These are phyloP conservation scores for Mycena alexandri DNA, from an alignment of 768 basidiomycete species.

Conservation along the genomic window DNA sequence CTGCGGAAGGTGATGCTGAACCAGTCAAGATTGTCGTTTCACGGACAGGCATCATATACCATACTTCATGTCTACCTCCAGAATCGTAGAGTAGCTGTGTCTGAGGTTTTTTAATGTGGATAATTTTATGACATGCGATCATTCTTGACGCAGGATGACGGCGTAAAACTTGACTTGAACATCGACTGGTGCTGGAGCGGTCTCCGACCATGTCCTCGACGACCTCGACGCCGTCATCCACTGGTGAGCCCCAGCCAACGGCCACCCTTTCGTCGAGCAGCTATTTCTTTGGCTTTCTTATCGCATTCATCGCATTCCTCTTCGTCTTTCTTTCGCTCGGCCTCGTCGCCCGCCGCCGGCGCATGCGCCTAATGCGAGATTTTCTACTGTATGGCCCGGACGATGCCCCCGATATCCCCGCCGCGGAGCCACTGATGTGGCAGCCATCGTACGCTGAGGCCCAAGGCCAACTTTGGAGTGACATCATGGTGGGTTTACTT, in stretches of 20 bases:
- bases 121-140: neutral
- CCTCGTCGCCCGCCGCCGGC: conserved; percentile 27
- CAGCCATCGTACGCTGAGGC: conserved; percentile 22
- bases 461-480: conserved; percentile 16
- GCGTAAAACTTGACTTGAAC: neutral
- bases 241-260: neutral
- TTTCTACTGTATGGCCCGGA: conserved; percentile 26
- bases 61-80: conserved; percentile 55
- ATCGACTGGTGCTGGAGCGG: neutral
- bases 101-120: conserved; percentile 14
- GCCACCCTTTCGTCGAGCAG: conserved; percentile 9
- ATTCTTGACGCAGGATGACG: too few species aligned
- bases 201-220: conserved; percentile 11
- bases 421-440: conserved; percentile 32
- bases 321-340: conserved; percentile 33
- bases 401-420: conserved; percentile 12
- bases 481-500: conserved; percentile 30
- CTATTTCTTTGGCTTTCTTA: conserved; percentile 33
- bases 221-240: neutral
- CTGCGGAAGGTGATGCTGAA: conserved; percentile 34
- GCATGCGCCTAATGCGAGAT: conserved; percentile 27
- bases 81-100: conserved; percentile 27
- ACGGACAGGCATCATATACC: conserved; percentile 73
- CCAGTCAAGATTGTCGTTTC: conserved; percentile 59
- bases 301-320: conserved; percentile 30